Percentiles rank a stretch among this genome's conserved stretches.
Evolutionary conservation across 140 eudicot genomes (phyloP).

Genomic region (Flaveria floridana): DNA sequence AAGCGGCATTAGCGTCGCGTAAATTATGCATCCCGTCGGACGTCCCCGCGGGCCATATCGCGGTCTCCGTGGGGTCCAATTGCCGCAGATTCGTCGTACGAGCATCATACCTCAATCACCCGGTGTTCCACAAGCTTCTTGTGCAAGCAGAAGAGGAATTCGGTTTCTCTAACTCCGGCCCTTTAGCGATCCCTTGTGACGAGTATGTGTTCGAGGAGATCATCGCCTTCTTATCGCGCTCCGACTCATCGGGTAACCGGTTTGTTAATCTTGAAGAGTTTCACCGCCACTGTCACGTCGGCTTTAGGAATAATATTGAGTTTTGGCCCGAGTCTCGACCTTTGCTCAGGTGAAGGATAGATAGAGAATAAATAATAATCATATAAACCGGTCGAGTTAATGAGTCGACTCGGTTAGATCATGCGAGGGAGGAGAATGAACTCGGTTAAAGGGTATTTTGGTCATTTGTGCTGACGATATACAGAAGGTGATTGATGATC

Average conservation of each 20-base stretch:
- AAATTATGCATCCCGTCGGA: conserved; percentile 48
- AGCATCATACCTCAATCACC: conserved; percentile 68
- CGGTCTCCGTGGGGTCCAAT: conserved; percentile 65
- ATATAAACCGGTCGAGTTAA: conserved; percentile 5
- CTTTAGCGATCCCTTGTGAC: conserved; percentile 77
- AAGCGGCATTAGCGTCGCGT: conserved; percentile 48
- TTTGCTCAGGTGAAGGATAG: conserved; percentile 33
- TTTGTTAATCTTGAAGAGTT: conserved; percentile 62
- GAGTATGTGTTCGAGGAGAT: conserved; percentile 74
- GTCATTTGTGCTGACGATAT: conserved; percentile 28
- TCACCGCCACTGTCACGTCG: conserved; percentile 59
- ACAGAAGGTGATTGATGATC: background rate
- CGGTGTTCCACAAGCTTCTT: conserved; percentile 58
- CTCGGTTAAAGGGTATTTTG: conserved; percentile 27
- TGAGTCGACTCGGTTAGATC: conserved; percentile 24
- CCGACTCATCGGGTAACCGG: conserved; percentile 50
- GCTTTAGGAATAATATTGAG: conserved; percentile 47
- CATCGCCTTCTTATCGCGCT: conserved; percentile 54
- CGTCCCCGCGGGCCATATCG: conserved; percentile 90
- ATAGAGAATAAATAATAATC: background rate
- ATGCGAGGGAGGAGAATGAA: conserved; percentile 10
- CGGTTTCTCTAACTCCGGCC: conserved; percentile 70
- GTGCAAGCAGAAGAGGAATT: conserved; percentile 78
- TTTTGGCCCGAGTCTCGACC: conserved; percentile 75
- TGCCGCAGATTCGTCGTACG: conserved; percentile 68